Conservation (phyloP, 805 yeast genomes). For the Lipomyces yamanashiensis region DNA sequence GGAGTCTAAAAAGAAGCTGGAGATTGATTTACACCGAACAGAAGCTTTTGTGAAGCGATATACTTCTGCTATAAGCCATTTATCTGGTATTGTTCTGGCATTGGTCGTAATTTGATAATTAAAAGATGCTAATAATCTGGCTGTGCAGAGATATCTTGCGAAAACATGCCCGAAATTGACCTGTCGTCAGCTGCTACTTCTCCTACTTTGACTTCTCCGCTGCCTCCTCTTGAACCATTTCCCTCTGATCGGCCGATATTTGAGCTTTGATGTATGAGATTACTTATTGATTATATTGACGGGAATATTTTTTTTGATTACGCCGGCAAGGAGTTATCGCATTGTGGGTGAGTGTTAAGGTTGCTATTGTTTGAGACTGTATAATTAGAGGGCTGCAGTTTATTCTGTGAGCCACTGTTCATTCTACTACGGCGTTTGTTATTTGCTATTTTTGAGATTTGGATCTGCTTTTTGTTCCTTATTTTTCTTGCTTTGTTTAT, state of each 20-base stretch:
- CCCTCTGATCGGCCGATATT: slow-evolving; percentile 9
- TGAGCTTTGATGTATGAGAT: not conserved
- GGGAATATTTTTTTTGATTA: not conserved
- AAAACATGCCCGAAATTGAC: slow-evolving; percentile 8
- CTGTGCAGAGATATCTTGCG: slow-evolving; percentile 20
- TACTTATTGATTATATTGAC: too few species aligned
- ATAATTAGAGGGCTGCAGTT: not conserved
- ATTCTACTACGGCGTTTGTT: not conserved
- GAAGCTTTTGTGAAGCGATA: slow-evolving; percentile 33
- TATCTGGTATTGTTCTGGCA: slow-evolving; percentile 18
- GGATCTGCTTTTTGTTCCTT: not conserved
- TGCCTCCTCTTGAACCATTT: not conserved
- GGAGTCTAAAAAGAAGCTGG: slow-evolving; percentile 16
- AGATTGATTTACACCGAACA: slow-evolving; percentile 25
- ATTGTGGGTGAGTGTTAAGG: not conserved
- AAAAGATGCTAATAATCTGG: too few species aligned
- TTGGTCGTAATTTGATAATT: not conserved
- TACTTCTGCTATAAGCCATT: slow-evolving; percentile 23
- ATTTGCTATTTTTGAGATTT: not conserved
- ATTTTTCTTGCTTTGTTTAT: not conserved
- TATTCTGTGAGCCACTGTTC: not conserved
- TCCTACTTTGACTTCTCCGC: not conserved
- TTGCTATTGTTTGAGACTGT: not conserved
- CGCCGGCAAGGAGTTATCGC: not conserved
- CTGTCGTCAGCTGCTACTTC: slow-evolving; percentile 4